Evolutionary conservation across 345 rosid species (phyloP), one percentile per base, ranked within the genome.

Genomic region (Punica granatum): DNA sequence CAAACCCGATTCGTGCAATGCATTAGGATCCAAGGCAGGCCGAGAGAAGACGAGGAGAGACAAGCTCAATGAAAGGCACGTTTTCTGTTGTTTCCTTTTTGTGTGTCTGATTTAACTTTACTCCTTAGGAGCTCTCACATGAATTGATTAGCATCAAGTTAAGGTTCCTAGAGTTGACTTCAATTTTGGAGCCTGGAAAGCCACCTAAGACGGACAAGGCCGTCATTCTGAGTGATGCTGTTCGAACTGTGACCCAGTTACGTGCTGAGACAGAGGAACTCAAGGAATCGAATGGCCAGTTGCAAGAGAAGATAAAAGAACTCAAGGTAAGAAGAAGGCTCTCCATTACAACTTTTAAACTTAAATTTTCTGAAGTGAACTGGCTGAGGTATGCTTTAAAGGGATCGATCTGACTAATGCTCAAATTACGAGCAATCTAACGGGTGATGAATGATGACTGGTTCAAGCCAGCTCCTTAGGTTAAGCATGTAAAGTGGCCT

Each of bases 271-370:
- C 60, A 12, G 31, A 66, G 44, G 35, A 66, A n/a, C 61, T 66
- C 26, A 66, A 66, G 42, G 59, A 51, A 30, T 66, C 41, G 26
- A 66, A 31, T 9, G 31, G 42, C 4, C 42, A 34, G 14, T 49
- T 66, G 43, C 60, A 49, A 48, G 69, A 66, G 69, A 66, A 66
- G 59, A 66, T 66, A 21, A 66, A 66, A n/a, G 69, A 66, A 31
- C 36, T 66, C 26, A 66, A 66, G 69, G 69, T 66, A 34, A 49
- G 59, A 19, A 65, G 30, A 51, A 11, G 30, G 30, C 28, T 51
- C 58, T 5, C 12, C 18, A 37, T 6, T 10, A 7, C 28, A 56
- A 26, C 13, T 26, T 56, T 13, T 10, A 28, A 2, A n/a, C 23
- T 23, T 30, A 51, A 51, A 51, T n/a, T 46, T 14, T 18, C 48